phyloP scores from a whole-genome alignment of 768 basidiomycete genomes.

The Exidia glandulosa region DNA sequence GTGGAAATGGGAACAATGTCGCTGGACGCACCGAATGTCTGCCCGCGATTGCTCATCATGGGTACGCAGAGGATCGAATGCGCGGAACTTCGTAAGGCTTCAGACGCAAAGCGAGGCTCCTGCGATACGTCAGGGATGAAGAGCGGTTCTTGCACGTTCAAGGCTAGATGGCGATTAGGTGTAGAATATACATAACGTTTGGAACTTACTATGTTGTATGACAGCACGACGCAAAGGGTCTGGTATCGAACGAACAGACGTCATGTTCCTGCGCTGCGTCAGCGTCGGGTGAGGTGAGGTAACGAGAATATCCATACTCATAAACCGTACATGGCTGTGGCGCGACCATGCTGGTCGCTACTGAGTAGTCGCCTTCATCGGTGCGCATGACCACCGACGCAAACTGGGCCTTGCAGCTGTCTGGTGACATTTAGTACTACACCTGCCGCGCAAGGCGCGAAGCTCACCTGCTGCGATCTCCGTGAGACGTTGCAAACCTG shows the following conservation, averaged over 20 bases:
- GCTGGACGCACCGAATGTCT: slow-evolving; percentile 46
- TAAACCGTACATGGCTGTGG: slow-evolving; percentile 55
- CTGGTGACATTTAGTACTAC: slow-evolving; percentile 19
- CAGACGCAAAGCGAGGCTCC: slow-evolving; percentile 59
- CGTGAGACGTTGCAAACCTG: slow-evolving; percentile 56
- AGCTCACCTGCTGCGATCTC: slow-evolving; percentile 55
- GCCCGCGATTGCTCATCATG: slow-evolving; percentile 63
- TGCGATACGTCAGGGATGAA: slow-evolving; percentile 49
- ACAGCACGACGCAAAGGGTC: slow-evolving; percentile 59
- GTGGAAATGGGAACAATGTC: not conserved
- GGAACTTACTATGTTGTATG: slow-evolving; percentile 49
- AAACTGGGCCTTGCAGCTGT: slow-evolving; percentile 54
- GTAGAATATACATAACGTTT: not conserved
- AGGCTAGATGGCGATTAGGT: slow-evolving; percentile 26
- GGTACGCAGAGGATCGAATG: slow-evolving; percentile 59
- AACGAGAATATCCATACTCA: slow-evolving; percentile 36
- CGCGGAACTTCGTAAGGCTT: slow-evolving; percentile 41
- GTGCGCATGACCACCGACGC: slow-evolving; percentile 59
- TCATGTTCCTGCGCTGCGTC: slow-evolving; percentile 36
- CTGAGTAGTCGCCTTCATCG: slow-evolving; percentile 59
- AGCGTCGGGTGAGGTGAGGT: not conserved
- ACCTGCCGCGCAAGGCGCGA: not conserved
- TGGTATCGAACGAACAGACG: slow-evolving; percentile 42
- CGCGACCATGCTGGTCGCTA: slow-evolving; percentile 53
- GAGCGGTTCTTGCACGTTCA: slow-evolving; percentile 54